Percentiles rank a stretch among this genome's conserved stretches.
phyloP scores from a whole-genome alignment of 139 green algal species.

The Chlorella sp. region DNA sequence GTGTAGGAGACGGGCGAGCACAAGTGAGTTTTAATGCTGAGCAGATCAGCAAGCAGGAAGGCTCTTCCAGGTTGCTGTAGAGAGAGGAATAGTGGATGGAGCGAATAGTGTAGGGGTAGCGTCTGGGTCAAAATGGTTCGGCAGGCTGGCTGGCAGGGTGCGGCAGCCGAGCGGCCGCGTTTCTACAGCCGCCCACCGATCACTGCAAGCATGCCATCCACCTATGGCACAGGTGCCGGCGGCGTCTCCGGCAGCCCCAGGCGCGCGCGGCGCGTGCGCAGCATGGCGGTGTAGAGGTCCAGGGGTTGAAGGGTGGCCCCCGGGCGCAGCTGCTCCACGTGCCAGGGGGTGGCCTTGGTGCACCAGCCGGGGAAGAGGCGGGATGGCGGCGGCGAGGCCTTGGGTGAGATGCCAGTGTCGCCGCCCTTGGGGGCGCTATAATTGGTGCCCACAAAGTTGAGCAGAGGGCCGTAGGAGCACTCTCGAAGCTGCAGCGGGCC shows the following conservation, averaged over 20 bases:
- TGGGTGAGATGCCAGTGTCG: too few relatives aligned
- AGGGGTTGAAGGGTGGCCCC: background rate
- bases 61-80: background rate
- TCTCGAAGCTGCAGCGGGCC: background rate
- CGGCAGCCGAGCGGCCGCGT: background rate
- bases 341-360: background rate
- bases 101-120: background rate
- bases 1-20: too few relatives aligned
- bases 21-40: too few relatives aligned
- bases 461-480: background rate
- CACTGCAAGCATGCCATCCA: too few relatives aligned
- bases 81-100: background rate
- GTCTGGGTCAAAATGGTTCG: background rate
- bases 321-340: constrained; percentile 5
- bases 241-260: background rate
- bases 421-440: too few relatives aligned
- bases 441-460: constrained; percentile 8
- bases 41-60: too few relatives aligned
- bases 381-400: background rate
- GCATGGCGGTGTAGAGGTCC: constrained; percentile 1
- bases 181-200: too few relatives aligned
- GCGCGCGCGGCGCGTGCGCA: background rate
- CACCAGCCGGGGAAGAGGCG: constrained; percentile 2
- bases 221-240: too few relatives aligned
- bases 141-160: background rate